Evolutionary conservation across 2,329 filamentous ascomycete species (phyloP).

Genomic region (Aureobasidium namibiae): DNA sequence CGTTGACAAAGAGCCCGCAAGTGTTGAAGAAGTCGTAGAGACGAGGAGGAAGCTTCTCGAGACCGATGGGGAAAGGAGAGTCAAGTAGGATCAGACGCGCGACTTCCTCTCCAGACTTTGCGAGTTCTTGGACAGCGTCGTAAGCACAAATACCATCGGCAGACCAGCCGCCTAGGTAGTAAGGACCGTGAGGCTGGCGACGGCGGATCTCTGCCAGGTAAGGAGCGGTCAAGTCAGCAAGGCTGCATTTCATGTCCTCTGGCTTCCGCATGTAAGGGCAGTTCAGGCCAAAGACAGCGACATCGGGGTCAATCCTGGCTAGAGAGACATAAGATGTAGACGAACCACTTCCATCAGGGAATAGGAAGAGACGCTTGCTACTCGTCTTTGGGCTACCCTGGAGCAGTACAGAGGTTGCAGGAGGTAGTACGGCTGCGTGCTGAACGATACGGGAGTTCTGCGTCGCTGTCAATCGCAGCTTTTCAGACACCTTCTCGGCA

Average conservation of each 20-base stretch:
- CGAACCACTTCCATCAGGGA: conserved; percentile 47
- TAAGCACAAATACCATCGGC: conserved; percentile 48
- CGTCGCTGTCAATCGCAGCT: too few species aligned
- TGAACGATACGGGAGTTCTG: too few species aligned
- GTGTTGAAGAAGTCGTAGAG: conserved; percentile 66
- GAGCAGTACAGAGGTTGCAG: conserved; percentile 49
- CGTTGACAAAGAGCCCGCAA: conserved; percentile 64
- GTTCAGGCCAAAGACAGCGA: conserved; percentile 50
- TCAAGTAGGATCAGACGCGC: conserved; percentile 45
- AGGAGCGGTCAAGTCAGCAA: conserved; percentile 55
- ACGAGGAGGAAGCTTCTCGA: conserved; percentile 42
- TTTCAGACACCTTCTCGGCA: too few species aligned
- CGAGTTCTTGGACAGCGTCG: conserved; percentile 41
- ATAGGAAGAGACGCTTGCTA: conserved; percentile 45
- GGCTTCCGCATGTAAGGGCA: conserved; percentile 65
- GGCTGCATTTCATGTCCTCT: conserved; percentile 55
- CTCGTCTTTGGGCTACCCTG: conserved; percentile 50
- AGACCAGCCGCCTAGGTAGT: conserved; percentile 48
- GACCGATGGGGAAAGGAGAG: conserved; percentile 43
- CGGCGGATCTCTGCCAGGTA: conserved; percentile 63
- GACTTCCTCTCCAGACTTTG: conserved; percentile 40
- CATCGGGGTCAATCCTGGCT: conserved; percentile 42
- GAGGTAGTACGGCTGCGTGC: too few species aligned
- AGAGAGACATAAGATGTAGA: conserved; percentile 60
- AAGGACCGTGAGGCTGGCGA: conserved; percentile 57